phyloP scores from a whole-genome alignment of 352 stramenopile species.

The Pelagophyceae sp. region DNA sequence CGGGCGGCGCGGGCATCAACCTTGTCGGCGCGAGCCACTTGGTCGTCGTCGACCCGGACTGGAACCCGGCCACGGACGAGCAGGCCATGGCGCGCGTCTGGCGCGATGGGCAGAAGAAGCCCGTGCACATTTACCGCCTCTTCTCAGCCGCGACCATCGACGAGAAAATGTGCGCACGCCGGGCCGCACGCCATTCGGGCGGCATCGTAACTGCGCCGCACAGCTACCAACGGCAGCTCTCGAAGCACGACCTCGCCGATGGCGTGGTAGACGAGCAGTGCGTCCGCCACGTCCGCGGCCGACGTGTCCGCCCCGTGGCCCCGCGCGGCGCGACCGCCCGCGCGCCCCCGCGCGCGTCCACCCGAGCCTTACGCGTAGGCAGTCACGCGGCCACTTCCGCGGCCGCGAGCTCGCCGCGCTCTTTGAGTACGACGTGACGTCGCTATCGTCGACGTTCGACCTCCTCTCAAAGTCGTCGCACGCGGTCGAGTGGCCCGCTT shows the following conservation, averaged over 20 bases:
- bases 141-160: conserved; percentile 77
- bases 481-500: not conserved
- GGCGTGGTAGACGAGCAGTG: conserved; percentile 82
- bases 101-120: conserved; percentile 87
- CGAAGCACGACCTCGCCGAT: conserved; percentile 78
- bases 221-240: conserved; percentile 80
- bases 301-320: not conserved
- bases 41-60: conserved; percentile 86
- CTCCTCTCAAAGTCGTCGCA: not conserved
- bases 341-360: too few relatives aligned
- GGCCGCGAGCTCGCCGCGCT: not conserved
- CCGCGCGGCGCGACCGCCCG: not conserved
- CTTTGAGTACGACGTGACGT: not conserved
- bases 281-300: not conserved
- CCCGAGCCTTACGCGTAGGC: not conserved
- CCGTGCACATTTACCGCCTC: conserved; percentile 88
- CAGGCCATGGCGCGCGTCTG: conserved; percentile 84
- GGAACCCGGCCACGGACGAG: conserved; percentile 86
- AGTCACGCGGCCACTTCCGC: not conserved
- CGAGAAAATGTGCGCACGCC: conserved; percentile 86
- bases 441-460: not conserved
- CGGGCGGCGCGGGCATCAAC: conserved; percentile 88
- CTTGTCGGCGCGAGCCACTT: conserved; percentile 86
- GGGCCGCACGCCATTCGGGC: too few relatives aligned
- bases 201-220: too few relatives aligned